Conservation (phyloP, 1,284 basidiomycete genomes). For the Cutaneotrichosporon cavernicola region DNA sequence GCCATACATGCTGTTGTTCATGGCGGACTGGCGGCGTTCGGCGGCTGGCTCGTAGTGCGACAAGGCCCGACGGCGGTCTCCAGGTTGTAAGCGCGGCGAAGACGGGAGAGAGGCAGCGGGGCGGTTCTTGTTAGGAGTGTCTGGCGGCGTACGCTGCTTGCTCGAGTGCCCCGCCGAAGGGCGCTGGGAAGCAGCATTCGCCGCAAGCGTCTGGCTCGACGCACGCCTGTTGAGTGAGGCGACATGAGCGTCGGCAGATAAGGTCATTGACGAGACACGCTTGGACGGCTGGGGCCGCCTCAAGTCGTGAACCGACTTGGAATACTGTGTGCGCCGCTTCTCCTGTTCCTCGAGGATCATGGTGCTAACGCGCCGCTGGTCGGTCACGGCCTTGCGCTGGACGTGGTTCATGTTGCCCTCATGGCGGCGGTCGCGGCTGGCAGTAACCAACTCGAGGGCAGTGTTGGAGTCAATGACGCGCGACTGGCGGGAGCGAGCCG, state of each 20-base stretch:
- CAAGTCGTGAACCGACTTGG: background rate
- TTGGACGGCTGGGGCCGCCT: conserved; percentile 1
- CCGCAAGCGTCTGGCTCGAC: conserved; percentile 3
- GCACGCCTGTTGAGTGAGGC: background rate
- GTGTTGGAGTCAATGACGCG: conserved; percentile 19
- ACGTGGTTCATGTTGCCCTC: conserved; percentile 31
- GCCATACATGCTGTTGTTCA: conserved; percentile 20
- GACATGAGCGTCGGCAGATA: background rate
- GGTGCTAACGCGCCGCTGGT: conserved; percentile 22
- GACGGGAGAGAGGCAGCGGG: conserved; percentile 18
- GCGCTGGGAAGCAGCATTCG: conserved; percentile 5
- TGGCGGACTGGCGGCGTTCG: conserved; percentile 13
- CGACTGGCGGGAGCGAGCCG: conserved; percentile 28
- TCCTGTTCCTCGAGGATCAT: conserved; percentile 11
- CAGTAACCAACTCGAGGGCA: conserved; percentile 36
- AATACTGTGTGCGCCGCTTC: conserved; percentile 3
- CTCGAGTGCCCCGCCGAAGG: background rate
- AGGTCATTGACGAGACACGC: conserved; percentile 15
- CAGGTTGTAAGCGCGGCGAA: conserved; percentile 17
- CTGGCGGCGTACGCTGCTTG: conserved; percentile 10
- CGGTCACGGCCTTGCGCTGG: conserved; percentile 32
- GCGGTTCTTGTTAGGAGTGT: conserved; percentile 10
- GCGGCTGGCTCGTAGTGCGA: conserved; percentile 17
- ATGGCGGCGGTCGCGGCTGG: conserved; percentile 37
- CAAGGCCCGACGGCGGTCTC: conserved; percentile 21